A percentile compares a stretch with the other conserved stretches of the same genome.
Conservation (phyloP, 768 basidiomycete species). For the Leucosporidium creatinivorum region DNA sequence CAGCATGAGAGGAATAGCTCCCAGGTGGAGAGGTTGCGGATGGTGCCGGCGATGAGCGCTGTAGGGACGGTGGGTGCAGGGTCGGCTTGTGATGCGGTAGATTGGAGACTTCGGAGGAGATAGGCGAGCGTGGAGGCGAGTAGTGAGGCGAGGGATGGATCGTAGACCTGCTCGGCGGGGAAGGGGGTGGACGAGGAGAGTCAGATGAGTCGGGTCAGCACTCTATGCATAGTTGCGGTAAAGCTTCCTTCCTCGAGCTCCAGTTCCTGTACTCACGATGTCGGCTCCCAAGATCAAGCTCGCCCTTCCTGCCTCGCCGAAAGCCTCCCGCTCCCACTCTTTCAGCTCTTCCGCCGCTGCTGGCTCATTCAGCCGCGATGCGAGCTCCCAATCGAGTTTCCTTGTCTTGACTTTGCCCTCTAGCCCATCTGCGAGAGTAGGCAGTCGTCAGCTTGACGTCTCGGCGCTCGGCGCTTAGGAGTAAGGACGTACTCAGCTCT, state of each 20-base stretch:
- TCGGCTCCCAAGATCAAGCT: conserved; percentile 26
- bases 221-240: too few species aligned
- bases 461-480: not conserved
- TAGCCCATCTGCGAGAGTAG: not conserved
- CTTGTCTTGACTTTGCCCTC: not conserved
- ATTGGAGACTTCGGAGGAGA: not conserved
- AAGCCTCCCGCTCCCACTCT: conserved; percentile 2
- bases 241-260: too few species aligned
- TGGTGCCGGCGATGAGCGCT: conserved; percentile 26
- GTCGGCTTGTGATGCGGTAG: not conserved
- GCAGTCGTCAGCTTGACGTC: not conserved
- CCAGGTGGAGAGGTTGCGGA: conserved; percentile 26
- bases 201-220: too few species aligned
- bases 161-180: conserved; percentile 22
- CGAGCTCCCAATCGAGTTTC: conserved; percentile 27
- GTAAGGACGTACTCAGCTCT: conserved; percentile 1
- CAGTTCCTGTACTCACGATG: conserved; percentile 14
- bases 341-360: not conserved
- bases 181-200: too few species aligned
- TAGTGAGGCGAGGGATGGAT: conserved; percentile 2
- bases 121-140: conserved; percentile 10
- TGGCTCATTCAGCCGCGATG: not conserved
- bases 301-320: not conserved
- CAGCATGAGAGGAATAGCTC: conserved; percentile 9
- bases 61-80: not conserved